Evolutionary conservation across 1,284 basidiomycete species (phyloP).

Genomic region (Flammula alnicola): DNA sequence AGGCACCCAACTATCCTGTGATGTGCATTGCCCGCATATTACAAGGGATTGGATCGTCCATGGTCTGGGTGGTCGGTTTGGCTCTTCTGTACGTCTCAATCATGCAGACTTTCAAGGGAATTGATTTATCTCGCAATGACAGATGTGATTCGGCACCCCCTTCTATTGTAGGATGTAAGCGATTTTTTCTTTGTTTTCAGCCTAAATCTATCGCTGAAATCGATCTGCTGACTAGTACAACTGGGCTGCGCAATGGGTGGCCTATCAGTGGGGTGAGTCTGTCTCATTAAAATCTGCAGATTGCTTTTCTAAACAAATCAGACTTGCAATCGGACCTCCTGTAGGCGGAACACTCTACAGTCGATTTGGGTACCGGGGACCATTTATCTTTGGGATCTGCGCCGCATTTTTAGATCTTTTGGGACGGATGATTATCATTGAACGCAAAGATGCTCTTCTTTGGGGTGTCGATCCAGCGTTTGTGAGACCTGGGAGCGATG

Average conservation of each 20-base stretch:
- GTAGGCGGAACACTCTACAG: constrained; percentile 72
- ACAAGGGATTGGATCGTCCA: constrained; percentile 75
- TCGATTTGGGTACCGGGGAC: constrained; percentile 72
- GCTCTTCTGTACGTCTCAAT: constrained; percentile 62
- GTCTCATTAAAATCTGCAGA: neutral
- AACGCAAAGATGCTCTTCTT: constrained; percentile 58
- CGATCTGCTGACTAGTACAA: constrained; percentile 49
- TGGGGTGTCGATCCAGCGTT: constrained; percentile 55
- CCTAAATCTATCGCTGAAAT: neutral
- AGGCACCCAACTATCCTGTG: constrained; percentile 68
- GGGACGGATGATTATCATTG: constrained; percentile 65
- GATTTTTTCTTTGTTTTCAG: neutral
- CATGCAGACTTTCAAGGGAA: neutral
- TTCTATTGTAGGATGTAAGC: constrained; percentile 19
- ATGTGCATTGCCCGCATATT: constrained; percentile 75
- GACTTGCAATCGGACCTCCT: constrained; percentile 61
- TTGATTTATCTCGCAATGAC: neutral
- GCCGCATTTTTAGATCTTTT: constrained; percentile 65
- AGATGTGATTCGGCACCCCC: constrained; percentile 65
- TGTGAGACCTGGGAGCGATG: neutral
- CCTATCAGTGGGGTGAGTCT: constrained; percentile 64
- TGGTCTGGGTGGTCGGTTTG: constrained; percentile 78
- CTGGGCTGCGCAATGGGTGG: constrained; percentile 77
- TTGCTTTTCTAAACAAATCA: constrained; percentile 14
- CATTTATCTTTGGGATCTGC: constrained; percentile 74